Conservation (phyloP, 202 grass and related monocot species). For the Elaeis oleifera region DNA sequence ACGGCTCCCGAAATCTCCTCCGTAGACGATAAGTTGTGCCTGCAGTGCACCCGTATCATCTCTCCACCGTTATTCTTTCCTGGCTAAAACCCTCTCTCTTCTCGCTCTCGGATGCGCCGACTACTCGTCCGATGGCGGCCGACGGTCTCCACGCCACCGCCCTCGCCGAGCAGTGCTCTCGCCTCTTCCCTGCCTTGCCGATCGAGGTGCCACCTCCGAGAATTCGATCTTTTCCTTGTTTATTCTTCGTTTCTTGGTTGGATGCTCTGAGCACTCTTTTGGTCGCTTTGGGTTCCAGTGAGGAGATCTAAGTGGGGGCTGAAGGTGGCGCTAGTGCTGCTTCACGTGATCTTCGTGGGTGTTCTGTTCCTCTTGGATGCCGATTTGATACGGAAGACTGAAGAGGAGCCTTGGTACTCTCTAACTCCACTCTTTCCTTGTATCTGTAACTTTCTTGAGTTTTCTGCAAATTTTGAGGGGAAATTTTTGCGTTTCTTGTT, state of each 20-base stretch:
- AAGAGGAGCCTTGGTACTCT: constrained; percentile 55
- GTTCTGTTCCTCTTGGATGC: constrained; percentile 61
- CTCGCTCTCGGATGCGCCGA: constrained; percentile 36
- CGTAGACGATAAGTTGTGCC: too few species aligned
- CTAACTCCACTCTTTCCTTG: neutral
- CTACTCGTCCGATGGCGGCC: constrained; percentile 2
- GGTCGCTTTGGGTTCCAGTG: constrained; percentile 26
- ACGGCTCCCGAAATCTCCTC: too few species aligned
- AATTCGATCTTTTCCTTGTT: constrained; percentile 19
- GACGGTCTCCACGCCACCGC: constrained; percentile 37
- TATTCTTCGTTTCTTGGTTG: constrained; percentile 13
- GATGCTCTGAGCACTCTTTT: neutral
- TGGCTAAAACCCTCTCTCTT: neutral
- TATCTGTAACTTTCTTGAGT: neutral
- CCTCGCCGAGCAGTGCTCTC: constrained; percentile 30
- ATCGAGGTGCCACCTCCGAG: constrained; percentile 38
- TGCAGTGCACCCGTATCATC: neutral
- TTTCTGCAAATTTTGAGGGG: too few species aligned
- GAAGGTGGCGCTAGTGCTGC: constrained; percentile 53
- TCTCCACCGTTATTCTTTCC: constrained; percentile 6
- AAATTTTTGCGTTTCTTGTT: too few species aligned
- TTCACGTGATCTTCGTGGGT: constrained; percentile 75
- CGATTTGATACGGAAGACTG: constrained; percentile 42
- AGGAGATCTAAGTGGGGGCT: constrained; percentile 54
- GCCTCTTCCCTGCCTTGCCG: constrained; percentile 5